A percentile compares a stretch with the other conserved stretches of the same genome.
These are phyloP conservation scores for Diaporthe ampelina DNA, from an alignment of 2,329 filamentous ascomycete genomes.

Conservation along the genomic window DNA sequence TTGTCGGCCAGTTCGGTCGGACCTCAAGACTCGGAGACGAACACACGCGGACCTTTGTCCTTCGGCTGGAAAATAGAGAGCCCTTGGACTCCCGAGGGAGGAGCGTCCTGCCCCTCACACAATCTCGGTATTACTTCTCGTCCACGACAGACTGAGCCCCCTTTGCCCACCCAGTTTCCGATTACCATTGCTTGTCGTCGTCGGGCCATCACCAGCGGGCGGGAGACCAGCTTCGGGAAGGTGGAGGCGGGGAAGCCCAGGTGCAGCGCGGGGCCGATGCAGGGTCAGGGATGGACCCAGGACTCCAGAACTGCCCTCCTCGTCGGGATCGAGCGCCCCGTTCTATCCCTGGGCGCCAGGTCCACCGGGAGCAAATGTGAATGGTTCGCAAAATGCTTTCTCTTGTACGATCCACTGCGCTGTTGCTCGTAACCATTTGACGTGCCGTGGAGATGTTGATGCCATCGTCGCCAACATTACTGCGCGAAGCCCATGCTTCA, in stretches of 20 bases:
- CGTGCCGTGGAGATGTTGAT: too few relatives aligned
- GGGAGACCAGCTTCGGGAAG: background rate
- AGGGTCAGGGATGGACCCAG: background rate
- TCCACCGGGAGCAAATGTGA: background rate
- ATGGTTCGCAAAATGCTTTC: background rate
- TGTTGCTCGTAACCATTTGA: background rate
- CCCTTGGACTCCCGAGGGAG: background rate
- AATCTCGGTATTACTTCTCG: background rate
- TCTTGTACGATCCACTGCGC: background rate
- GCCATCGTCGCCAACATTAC: background rate
- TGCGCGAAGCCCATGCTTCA: background rate
- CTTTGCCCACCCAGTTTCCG: constrained; percentile 6
- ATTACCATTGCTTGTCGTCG: background rate
- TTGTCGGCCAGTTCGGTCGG: constrained; percentile 3
- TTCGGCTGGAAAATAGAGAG: constrained; percentile 8
- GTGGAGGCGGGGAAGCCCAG: constrained; percentile 27
- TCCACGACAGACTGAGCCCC: background rate
- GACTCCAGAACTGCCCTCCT: background rate
- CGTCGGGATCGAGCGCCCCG: background rate
- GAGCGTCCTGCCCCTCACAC: background rate
- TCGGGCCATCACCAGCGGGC: background rate
- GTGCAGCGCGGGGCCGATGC: constrained; percentile 22
- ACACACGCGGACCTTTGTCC: background rate
- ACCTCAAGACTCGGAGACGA: background rate
- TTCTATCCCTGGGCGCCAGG: background rate